These are phyloP conservation scores for Phyllachora maydis DNA, from an alignment of 2,329 filamentous ascomycete genomes.

Conservation along the genomic window DNA sequence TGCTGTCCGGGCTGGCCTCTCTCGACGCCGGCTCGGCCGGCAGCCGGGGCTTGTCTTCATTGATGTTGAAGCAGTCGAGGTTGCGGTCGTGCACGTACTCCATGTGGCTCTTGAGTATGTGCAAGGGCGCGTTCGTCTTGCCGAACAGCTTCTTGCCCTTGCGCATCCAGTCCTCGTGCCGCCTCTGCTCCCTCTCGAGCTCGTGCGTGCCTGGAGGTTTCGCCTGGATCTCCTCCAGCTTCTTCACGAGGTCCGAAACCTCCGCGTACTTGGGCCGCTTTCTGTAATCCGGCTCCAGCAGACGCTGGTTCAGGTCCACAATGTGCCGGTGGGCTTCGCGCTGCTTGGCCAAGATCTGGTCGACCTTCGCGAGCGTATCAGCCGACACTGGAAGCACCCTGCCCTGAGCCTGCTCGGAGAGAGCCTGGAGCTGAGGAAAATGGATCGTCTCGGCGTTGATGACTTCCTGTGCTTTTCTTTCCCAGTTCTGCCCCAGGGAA, in stretches of 20 bases:
- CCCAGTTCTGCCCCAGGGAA: conserved; percentile 66
- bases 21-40: conserved; percentile 85
- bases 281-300: conserved; percentile 51
- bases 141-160: conserved; percentile 95
- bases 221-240: conserved; percentile 72
- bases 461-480: conserved; percentile 77
- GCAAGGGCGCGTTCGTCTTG: conserved; percentile 89
- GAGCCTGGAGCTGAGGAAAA: conserved; percentile 81
- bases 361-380: conserved; percentile 63
- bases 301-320: conserved; percentile 58
- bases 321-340: conserved; percentile 85
- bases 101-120: conserved; percentile 90
- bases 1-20: conserved; percentile 40
- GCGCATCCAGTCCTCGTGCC: conserved; percentile 98
- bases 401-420: conserved; percentile 59
- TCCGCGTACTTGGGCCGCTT: conserved; percentile 75
- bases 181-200: conserved; percentile 81
- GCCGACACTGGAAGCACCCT: conserved; percentile 59
- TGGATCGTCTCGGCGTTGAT: conserved; percentile 84
- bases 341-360: conserved; percentile 88
- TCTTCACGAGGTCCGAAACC: conserved; percentile 76
- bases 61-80: conserved; percentile 73
- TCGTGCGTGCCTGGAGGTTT: conserved; percentile 84
- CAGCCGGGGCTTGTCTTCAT: conserved; percentile 63
- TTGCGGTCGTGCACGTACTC: conserved; percentile 84